Conservation (phyloP, 2,329 filamentous ascomycete species). For the Aureobasidium subglaciale region DNA sequence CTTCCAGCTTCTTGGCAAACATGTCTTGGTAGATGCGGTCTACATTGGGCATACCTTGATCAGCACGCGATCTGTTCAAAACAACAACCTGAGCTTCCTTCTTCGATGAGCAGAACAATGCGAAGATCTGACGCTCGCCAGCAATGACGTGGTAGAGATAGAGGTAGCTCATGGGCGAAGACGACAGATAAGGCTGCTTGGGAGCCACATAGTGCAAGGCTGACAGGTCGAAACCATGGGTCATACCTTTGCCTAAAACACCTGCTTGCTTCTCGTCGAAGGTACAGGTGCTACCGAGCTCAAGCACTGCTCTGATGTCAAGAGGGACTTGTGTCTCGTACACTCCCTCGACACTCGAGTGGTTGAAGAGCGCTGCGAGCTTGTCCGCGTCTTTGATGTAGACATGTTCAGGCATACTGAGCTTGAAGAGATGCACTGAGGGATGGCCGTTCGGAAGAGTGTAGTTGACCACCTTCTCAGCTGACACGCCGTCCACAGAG, state of each 20-base stretch:
- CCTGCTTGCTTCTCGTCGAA: conserved; percentile 88
- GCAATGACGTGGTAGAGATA: conserved; percentile 90
- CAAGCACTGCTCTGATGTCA: conserved; percentile 76
- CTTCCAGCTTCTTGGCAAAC: conserved; percentile 57
- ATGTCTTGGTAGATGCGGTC: conserved; percentile 80
- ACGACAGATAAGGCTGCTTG: conserved; percentile 68
- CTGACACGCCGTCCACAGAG: conserved; percentile 74
- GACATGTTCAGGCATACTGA: conserved; percentile 80
- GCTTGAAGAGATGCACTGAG: conserved; percentile 87
- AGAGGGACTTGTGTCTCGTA: conserved; percentile 92
- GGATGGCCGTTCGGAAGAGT: conserved; percentile 92
- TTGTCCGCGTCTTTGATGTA: conserved; percentile 82
- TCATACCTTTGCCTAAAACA: conserved; percentile 84
- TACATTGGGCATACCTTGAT: conserved; percentile 81
- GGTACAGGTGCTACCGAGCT: conserved; percentile 83
- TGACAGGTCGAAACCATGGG: conserved; percentile 84
- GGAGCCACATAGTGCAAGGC: conserved; percentile 61
- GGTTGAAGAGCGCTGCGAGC: conserved; percentile 76
- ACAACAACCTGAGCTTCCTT: conserved; percentile 80
- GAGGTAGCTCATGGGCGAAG: conserved; percentile 70
- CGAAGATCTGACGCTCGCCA: conserved; percentile 88
- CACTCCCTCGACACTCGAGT: conserved; percentile 91
- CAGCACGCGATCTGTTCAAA: conserved; percentile 74
- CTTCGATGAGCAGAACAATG: conserved; percentile 77
- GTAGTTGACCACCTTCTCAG: conserved; percentile 88